Evolutionary conservation across 257 asterid species (phyloP).

Genomic region (Catharanthus roseus): DNA sequence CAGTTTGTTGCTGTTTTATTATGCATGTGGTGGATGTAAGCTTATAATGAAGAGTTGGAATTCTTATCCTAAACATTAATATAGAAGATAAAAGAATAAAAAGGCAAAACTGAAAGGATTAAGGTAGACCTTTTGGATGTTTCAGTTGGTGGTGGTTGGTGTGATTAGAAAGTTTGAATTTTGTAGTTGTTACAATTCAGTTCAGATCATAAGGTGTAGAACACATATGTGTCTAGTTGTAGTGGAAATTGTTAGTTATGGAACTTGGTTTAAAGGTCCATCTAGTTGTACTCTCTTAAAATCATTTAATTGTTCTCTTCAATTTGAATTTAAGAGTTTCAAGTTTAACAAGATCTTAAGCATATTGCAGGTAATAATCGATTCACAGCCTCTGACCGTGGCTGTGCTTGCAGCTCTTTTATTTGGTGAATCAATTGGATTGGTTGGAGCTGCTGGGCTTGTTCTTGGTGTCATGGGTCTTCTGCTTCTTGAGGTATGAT

Average conservation of each 20-base stretch:
- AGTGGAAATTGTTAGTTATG: neutral
- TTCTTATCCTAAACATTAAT: too few species aligned
- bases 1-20: slow-evolving; percentile 2
- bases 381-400: slow-evolving; percentile 95
- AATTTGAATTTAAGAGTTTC: neutral
- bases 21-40: neutral
- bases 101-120: neutral
- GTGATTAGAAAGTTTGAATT: neutral
- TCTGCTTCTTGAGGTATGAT: slow-evolving; percentile 80
- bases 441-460: slow-evolving; percentile 78
- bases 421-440: slow-evolving; percentile 83
- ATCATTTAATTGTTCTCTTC: neutral
- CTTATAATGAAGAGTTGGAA: neutral
- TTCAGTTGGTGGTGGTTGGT: neutral
- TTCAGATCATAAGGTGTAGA: too few species aligned
- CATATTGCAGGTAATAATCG: slow-evolving; percentile 80
- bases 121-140: neutral
- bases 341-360: slow-evolving; percentile 17
- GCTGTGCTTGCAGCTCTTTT: slow-evolving; percentile 82
- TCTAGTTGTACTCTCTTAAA: neutral
- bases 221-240: too few species aligned
- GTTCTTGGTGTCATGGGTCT: slow-evolving; percentile 82
- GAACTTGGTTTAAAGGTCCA: neutral
- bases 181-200: neutral
- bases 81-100: neutral